Conservation (phyloP, 2,329 filamentous ascomycete genomes). For the Calonectria montana region DNA sequence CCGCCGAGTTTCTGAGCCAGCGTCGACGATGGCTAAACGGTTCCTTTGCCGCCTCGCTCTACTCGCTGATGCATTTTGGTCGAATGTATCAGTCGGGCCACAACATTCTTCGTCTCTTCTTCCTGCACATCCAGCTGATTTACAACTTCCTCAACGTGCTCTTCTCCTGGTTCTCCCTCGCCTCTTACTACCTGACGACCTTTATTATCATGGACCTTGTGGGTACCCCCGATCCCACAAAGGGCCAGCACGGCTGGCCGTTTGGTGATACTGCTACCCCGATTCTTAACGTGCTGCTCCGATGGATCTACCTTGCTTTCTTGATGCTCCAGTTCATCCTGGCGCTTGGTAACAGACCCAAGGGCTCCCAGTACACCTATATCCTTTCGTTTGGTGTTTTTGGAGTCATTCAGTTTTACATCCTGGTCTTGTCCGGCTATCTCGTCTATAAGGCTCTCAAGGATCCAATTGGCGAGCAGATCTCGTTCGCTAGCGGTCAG, state of each 20-base stretch:
- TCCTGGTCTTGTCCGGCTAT: slow-evolving; percentile 36
- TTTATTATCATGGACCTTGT: slow-evolving; percentile 41
- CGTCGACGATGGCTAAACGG: slow-evolving; percentile 40
- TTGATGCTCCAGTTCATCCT: slow-evolving; percentile 39
- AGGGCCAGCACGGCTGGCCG: slow-evolving; percentile 36
- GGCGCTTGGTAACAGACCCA: slow-evolving; percentile 38
- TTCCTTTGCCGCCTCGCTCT: slow-evolving; percentile 40
- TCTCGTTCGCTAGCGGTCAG: slow-evolving; percentile 32
- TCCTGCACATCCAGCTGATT: slow-evolving; percentile 38
- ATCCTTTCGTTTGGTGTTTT: slow-evolving; percentile 40
- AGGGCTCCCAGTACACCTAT: slow-evolving; percentile 39
- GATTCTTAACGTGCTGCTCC: slow-evolving; percentile 37
- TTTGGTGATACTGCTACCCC: slow-evolving; percentile 37
- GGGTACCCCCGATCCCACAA: slow-evolving; percentile 32
- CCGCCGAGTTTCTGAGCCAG: slow-evolving; percentile 37
- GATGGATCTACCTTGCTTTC: slow-evolving; percentile 39
- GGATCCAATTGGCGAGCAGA: slow-evolving; percentile 35
- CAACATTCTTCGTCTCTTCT: slow-evolving; percentile 37
- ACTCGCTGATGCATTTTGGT: slow-evolving; percentile 40
- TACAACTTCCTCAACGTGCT: slow-evolving; percentile 40
- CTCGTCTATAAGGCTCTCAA: slow-evolving; percentile 39
- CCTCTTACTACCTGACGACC: slow-evolving; percentile 37
- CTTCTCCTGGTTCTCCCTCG: slow-evolving; percentile 38
- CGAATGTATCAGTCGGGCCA: slow-evolving; percentile 38
- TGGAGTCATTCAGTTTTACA: slow-evolving; percentile 37